A percentile compares a stretch with the other conserved stretches of the same genome.
phyloP scores from a whole-genome alignment of 2,329 filamentous ascomycete species.

The Ophiostoma himal-ulmi region DNA sequence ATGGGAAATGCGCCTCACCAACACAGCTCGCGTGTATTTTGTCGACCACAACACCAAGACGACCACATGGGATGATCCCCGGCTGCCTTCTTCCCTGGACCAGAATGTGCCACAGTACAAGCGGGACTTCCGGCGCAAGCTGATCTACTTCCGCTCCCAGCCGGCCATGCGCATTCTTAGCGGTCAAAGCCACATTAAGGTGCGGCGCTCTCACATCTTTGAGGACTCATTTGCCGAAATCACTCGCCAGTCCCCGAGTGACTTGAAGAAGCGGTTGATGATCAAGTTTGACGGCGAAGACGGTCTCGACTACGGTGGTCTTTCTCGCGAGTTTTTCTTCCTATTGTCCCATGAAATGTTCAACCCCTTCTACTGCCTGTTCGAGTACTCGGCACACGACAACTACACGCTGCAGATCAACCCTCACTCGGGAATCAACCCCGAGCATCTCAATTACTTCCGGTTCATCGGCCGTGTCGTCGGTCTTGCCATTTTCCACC shows the following conservation, averaged over 20 bases:
- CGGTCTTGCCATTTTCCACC: constrained; percentile 94
- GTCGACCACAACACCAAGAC: constrained; percentile 99
- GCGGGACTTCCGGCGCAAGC: constrained; percentile 93
- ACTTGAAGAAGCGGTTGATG: constrained; percentile 97
- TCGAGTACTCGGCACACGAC: constrained; percentile 99
- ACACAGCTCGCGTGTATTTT: constrained; percentile 96
- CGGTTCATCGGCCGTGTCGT: constrained; percentile 98
- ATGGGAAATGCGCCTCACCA: constrained; percentile 99
- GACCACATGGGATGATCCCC: constrained; percentile 96
- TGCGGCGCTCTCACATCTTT: constrained; percentile 92
- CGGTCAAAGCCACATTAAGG: constrained; percentile 97
- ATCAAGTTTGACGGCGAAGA: constrained; percentile 99
- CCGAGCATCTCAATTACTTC: constrained; percentile 98
- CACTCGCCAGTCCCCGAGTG: constrained; percentile 88
- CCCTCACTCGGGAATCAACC: constrained; percentile 97
- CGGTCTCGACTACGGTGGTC: constrained; percentile 92
- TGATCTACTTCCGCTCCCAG: constrained; percentile 99
- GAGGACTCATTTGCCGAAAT: constrained; percentile 99
- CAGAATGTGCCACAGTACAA: constrained; percentile 99
- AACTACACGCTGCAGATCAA: constrained; percentile 99
- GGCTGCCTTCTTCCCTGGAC: constrained; percentile 89
- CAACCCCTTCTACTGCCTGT: constrained; percentile 98
- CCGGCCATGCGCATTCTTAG: constrained; percentile 91
- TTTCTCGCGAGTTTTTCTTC: constrained; percentile 99
- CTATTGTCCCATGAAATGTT: constrained; percentile 99